These are phyloP conservation scores for Cryphonectria naterciae DNA, from an alignment of 2,329 filamentous ascomycete species.

Conservation along the genomic window DNA sequence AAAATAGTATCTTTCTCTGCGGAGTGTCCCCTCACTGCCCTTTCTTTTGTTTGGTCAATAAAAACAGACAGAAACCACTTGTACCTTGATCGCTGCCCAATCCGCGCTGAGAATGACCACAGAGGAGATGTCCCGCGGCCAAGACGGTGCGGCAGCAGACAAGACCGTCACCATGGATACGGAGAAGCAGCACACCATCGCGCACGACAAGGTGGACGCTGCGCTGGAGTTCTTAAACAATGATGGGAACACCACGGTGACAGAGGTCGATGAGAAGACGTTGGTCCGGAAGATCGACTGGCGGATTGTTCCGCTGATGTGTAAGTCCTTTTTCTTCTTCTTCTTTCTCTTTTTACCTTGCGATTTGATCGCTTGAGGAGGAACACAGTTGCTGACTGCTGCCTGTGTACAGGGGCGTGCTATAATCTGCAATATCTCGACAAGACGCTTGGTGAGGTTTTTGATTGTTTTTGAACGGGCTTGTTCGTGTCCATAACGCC, in stretches of 20 bases:
- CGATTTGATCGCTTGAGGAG: neutral
- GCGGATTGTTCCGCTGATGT: conserved; percentile 38
- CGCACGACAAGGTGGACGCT: conserved; percentile 19
- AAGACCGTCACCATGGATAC: conserved; percentile 12
- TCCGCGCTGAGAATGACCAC: conserved; percentile 1
- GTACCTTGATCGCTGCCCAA: neutral
- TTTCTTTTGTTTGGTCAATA: neutral
- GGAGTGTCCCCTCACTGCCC: neutral
- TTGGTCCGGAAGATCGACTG: conserved; percentile 37
- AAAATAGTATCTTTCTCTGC: neutral
- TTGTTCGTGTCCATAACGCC: neutral
- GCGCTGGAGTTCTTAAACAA: conserved; percentile 25
- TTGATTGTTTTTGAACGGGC: neutral
- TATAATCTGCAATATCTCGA: conserved; percentile 39
- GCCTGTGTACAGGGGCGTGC: conserved; percentile 33
- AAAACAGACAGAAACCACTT: too few relatives aligned
- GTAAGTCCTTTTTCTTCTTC: conserved; percentile 26
- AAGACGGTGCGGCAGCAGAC: neutral
- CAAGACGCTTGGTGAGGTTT: conserved; percentile 35
- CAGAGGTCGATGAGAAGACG: conserved; percentile 25
- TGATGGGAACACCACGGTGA: conserved; percentile 19
- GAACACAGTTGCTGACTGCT: neutral
- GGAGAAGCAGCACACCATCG: conserved; percentile 23
- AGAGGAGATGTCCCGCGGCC: conserved; percentile 8
- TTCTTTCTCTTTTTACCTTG: neutral